A percentile compares a stretch with the other conserved stretches of the same genome.
Conservation (phyloP, 352 stramenopile species). For the Globisporangium barbulae region DNA sequence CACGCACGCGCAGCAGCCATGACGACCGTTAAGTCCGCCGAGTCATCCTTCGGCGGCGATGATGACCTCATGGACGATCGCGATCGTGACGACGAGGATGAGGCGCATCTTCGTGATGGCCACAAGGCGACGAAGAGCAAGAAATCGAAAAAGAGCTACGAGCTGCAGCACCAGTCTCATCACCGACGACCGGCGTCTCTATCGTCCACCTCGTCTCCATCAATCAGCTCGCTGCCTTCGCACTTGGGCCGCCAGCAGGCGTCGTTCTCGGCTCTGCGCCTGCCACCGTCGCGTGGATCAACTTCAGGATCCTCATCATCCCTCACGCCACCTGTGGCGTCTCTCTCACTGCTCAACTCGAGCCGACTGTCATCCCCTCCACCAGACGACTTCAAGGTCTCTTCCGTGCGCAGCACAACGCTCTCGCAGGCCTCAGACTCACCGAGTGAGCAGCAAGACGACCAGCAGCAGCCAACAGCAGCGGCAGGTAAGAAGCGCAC, state of each 20-base stretch:
- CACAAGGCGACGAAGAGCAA: not conserved
- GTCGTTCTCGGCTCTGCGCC: slow-evolving; percentile 1
- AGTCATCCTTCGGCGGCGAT: not conserved
- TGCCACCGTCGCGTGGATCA: not conserved
- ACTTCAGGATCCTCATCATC: not conserved
- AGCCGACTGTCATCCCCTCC: not conserved
- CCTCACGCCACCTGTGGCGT: not conserved
- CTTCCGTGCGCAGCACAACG: not conserved
- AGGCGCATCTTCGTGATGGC: not conserved
- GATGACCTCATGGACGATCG: slow-evolving; percentile 12
- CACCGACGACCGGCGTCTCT: not conserved
- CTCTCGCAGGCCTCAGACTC: not conserved
- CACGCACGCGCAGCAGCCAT: not conserved
- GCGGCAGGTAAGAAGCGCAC: slow-evolving; percentile 30
- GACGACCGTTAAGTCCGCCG: not conserved
- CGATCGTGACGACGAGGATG: not conserved
- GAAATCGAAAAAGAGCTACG: not conserved
- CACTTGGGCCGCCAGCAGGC: not conserved
- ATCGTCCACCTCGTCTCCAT: not conserved
- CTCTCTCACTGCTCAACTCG: not conserved
- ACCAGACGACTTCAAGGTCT: not conserved
- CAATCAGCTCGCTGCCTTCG: no score
- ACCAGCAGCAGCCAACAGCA: not conserved
- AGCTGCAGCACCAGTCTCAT: not conserved
- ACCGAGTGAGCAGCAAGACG: not conserved